Evolutionary conservation across 495 filamentous ascomycete species (phyloP).

Genomic region (Penicillium coffeae): DNA sequence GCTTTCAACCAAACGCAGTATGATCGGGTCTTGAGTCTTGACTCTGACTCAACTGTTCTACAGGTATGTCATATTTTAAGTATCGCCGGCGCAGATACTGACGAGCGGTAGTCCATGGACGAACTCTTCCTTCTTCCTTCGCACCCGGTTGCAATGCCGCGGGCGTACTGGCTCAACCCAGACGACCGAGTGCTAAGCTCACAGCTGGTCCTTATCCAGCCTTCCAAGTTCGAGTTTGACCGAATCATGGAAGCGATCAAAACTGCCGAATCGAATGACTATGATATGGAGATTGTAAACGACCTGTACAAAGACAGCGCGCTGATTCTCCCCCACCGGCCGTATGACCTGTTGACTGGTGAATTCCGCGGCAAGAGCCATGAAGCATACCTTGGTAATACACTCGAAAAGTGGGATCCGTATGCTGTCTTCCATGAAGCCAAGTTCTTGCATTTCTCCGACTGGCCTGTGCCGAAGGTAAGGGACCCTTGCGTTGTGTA

Average conservation of each 20-base stretch:
- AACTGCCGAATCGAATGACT: conserved; percentile 29
- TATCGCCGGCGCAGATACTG: not conserved
- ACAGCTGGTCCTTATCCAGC: conserved; percentile 54
- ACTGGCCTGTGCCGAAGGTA: conserved; percentile 64
- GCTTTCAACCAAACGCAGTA: conserved; percentile 64
- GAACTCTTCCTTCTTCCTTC: conserved; percentile 60
- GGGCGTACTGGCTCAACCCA: conserved; percentile 59
- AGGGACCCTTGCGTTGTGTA: not conserved
- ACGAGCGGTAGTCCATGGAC: conserved; percentile 45
- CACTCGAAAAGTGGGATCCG: conserved; percentile 56
- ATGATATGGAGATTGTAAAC: conserved; percentile 68
- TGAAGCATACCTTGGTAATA: conserved; percentile 51
- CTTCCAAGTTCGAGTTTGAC: conserved; percentile 43
- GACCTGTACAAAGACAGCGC: conserved; percentile 54
- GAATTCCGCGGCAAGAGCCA: conserved; percentile 58
- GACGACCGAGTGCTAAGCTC: conserved; percentile 44
- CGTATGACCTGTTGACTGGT: conserved; percentile 57
- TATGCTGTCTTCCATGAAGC: conserved; percentile 52
- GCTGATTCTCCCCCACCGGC: conserved; percentile 62
- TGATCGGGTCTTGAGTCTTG: conserved; percentile 54
- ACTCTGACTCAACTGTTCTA: conserved; percentile 58
- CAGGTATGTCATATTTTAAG: conserved; percentile 13
- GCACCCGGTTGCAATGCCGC: conserved; percentile 49
- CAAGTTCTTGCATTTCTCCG: conserved; percentile 66
- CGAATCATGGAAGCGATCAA: conserved; percentile 40